Base-by-base conservation (phyloP, 2,329 filamentous ascomycete species). In the Coniochaeta sp. region DNA sequence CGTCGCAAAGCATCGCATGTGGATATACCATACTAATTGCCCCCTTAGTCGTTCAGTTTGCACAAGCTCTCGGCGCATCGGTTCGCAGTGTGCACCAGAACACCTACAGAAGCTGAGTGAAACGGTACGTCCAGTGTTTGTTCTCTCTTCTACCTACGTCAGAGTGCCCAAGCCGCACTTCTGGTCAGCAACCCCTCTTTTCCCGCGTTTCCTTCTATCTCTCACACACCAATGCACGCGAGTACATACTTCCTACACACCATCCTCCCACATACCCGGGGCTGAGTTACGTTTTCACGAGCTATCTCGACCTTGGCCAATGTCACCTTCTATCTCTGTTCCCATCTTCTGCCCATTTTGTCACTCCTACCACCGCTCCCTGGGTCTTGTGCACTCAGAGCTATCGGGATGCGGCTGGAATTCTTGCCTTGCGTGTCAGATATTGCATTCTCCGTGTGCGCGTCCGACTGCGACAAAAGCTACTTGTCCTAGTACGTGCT, bases 261-360 rank as follows among this genome's bases (percentile, higher is more conserved):
- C 54, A 56, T 32, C 54, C 54, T 16, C 16, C 54, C 54, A 56
- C 54, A 6, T 24, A 36, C 17, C 34, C 54, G 54, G 54, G 16
- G 54, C 54, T 56, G 54, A 24, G 17, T 26, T 19, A 7, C 54
- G 17, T 28, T 52, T 17, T 14, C 47, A 52, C 5, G 47, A 52
- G 47, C 47, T 52, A 30, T 52, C 47, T 28, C 6, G 17, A 7
- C 47, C n/a, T n/a, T 28, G 22, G 22, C 30, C 54, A 38, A 56
- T 56, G 54, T 56, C 54, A 56, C 54, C 30, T 56, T 56, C 54
- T 56, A 34, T 56, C 54, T 52, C 47, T 28, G 47, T 52, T 28
- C 47, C 47, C 47, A 24, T 52, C 26, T n/a, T 26, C 12, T 52
- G 47, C 24, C 22, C 24, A n/a, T 52, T 2, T 17, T 22, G 4